Base-by-base conservation (phyloP, 139 green algal genomes). In the Chlorella sp. region DNA sequence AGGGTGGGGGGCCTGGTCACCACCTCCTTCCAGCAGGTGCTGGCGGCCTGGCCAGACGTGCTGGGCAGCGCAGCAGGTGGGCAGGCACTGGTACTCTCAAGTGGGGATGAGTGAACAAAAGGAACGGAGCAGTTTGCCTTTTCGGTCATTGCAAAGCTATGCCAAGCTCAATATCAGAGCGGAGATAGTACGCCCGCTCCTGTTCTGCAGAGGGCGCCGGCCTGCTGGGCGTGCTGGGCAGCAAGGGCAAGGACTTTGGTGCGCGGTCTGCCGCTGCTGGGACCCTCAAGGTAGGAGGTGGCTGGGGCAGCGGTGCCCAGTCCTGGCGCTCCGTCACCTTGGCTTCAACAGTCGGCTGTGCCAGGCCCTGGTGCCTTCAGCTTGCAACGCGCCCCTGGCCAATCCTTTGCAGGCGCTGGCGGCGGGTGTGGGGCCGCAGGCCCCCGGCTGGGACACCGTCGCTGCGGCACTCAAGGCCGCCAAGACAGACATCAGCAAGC, bases 161-260 rank as follows among this genome's bases (percentile, higher is more conserved):
- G 44, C 9, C 7, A 51, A 51, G 44, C 44, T n/a, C n/a, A n/a
- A n/a, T n/a, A n/a, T n/a, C n/a, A n/a, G n/a, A n/a, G n/a, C n/a
- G n/a, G n/a, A n/a, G n/a, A n/a, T n/a, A n/a, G n/a, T 16, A 56
- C 36, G 25, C 0, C 23, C 69, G n/a, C 20, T 32, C 38, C 69
- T 57, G 21, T 3, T 16, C 34, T 62, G 47, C 57, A 72, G 76
- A 82, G 1, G 26, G 60, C 56, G 44, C 30, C 0, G 76, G 76
- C 6, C 60, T 82, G 76, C 76, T 82, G 63, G 76, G 76, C 1
- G 76, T 63, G 36, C 76, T 82, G 38, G 9, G 36, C 28, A 39
- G 76, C 36, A 71, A 39, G 36, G 76, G 76, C 23, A 82, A 82
- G 60, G 76, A 82, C 26, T 82, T 82, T n/a, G 26, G 57, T 7